Base-by-base conservation (phyloP, 2,329 filamentous ascomycete species). In the Xylaria sp. region DNA sequence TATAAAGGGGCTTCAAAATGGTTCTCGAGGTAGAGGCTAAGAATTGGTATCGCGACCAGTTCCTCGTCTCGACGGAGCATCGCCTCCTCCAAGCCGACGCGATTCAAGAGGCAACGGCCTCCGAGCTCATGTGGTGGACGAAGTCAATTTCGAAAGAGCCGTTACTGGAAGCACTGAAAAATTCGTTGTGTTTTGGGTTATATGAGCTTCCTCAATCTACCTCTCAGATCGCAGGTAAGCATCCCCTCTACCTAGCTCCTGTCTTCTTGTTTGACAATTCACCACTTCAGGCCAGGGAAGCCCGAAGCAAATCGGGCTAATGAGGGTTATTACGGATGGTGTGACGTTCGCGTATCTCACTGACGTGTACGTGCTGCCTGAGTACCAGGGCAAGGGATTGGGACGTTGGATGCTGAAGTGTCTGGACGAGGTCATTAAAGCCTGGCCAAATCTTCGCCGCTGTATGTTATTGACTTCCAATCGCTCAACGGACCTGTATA, bases 291-390 rank as follows among this genome's bases (percentile, higher is more conserved):
- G 73, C 37, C 70, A 75, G 63, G 66, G 64, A n/a, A 60, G 59
- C 56, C 73, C 72, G 13, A 71, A 56, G 34, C 74, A 76, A 56
- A 82, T 91, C 58, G 89, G 89, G 0, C 84, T 90, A 65, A 86
- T 85, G 1, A 84, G 91, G 41, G 78, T 92, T n/a, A 82, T 93
- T 61, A 94, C 91, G 9, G 92, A 94, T 79, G 86, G 87, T 74
- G 85, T 89, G 56, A 91, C 90, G 0, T 88, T 92, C 73, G 89
- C 87, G 41, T 94, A 92, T 74, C 80, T 91, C 64, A 87, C 87
- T 1, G 88, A 90, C 66, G 84, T 89, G 4, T 90, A 87, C 73
- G 78, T 90, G 32, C 70, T 83, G 2, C 80, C 83, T 0, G 81
- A 84, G 52, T 83, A 85, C 62, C 85, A 87, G 71, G 82, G 83